phyloP scores from a whole-genome alignment of 1,284 basidiomycete genomes.

The Cryptococcus sp. region DNA sequence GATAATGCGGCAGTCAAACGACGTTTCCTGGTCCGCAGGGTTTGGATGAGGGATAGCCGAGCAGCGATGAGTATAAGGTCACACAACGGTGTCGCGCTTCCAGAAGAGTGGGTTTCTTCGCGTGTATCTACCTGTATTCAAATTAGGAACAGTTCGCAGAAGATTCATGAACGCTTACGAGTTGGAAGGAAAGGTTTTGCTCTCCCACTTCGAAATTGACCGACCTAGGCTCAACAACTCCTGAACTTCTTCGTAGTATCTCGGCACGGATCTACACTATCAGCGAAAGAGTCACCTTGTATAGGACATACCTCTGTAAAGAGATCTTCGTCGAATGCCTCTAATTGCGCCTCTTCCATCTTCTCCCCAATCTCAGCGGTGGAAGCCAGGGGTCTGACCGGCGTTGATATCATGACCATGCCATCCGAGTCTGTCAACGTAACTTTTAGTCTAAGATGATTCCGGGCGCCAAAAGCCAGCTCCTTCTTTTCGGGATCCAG shows the following conservation, averaged over 20 bases:
- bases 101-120: not conserved
- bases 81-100: conserved; percentile 13
- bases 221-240: conserved; percentile 15
- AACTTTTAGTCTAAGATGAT: conserved; percentile 23
- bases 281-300: not conserved
- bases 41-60: conserved; percentile 27
- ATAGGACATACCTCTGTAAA: conserved; percentile 33
- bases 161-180: conserved; percentile 16
- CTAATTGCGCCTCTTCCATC: conserved; percentile 38
- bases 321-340: conserved; percentile 45
- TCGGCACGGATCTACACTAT: conserved; percentile 23
- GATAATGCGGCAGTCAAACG: conserved; percentile 11
- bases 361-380: conserved; percentile 13
- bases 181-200: conserved; percentile 26
- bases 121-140: conserved; percentile 29
- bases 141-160: not conserved
- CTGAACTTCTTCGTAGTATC: conserved; percentile 13
- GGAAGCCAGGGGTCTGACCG: conserved; percentile 5
- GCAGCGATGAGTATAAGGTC: conserved; percentile 28
- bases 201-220: conserved; percentile 20
- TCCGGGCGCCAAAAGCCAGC: conserved; percentile 33
- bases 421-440: conserved; percentile 15
- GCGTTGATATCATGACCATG: conserved; percentile 9
- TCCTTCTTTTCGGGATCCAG: conserved; percentile 36
- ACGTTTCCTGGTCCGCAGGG: conserved; percentile 29